phyloP scores from a whole-genome alignment of 345 rosid species.

The Psidium friedrichsthalianum region DNA sequence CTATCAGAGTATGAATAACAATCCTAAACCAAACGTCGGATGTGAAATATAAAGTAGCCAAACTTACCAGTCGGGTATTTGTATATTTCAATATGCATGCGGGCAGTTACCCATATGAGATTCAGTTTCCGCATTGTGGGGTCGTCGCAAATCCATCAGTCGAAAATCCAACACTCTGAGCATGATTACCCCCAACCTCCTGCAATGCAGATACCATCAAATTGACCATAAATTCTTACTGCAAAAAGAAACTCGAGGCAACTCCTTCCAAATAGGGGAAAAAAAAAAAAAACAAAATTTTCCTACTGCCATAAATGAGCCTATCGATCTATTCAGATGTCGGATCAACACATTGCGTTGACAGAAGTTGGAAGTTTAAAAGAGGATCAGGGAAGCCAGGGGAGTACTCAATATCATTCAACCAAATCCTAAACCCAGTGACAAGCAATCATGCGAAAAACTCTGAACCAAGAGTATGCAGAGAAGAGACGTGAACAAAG shows the following conservation, averaged over 20 bases:
- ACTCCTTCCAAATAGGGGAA: not conserved
- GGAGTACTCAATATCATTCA: not conserved
- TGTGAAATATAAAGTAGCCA: not conserved
- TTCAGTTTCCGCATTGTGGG: constrained; percentile 79
- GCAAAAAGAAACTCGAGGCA: not conserved
- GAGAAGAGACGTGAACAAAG: not conserved
- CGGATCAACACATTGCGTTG: not conserved
- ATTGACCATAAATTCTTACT: not conserved
- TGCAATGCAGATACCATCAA: constrained; percentile 9
- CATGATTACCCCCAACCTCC: constrained; percentile 97
- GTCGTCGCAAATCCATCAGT: constrained; percentile 92
- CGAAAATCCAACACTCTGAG: constrained; percentile 81
- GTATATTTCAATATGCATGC: constrained; percentile 94
- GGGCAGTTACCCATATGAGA: constrained; percentile 98
- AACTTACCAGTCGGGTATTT: constrained; percentile 87
- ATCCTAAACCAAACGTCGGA: not conserved
- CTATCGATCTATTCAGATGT: not conserved
- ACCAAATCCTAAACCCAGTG: not conserved
- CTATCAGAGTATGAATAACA: not conserved
- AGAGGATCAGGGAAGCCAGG: not conserved
- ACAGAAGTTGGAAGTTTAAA: not conserved
- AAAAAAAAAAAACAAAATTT: not conserved
- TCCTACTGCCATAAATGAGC: not conserved
- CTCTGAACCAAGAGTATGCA: not conserved
- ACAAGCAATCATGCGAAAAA: not conserved